phyloP scores from a whole-genome alignment of 2,329 filamentous ascomycete species.

The Dothistroma septosporum region DNA sequence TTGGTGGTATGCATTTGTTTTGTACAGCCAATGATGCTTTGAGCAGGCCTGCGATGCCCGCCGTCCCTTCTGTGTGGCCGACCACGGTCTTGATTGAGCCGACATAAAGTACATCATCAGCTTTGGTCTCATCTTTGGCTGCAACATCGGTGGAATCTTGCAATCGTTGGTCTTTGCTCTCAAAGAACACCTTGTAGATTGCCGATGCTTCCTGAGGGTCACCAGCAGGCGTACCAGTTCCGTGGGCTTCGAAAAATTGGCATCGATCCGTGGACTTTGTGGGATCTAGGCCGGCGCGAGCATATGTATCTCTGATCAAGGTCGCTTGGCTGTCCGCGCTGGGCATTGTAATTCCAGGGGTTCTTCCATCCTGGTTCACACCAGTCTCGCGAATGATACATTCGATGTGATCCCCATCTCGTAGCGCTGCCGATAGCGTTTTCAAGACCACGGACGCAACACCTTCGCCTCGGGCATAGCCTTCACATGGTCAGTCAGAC shows the following conservation, averaged over 20 bases:
- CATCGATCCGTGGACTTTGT: conserved; percentile 36
- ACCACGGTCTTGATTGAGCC: conserved; percentile 24
- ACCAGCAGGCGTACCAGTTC: conserved; percentile 27
- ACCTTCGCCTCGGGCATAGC: conserved; percentile 54
- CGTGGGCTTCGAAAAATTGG: conserved; percentile 30
- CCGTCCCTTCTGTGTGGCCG: conserved; percentile 17
- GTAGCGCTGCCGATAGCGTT: conserved; percentile 45
- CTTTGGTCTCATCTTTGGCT: no score
- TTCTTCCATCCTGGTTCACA: conserved; percentile 38
- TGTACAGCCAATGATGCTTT: conserved; percentile 24
- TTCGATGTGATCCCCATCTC: conserved; percentile 45
- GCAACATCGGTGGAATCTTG: no score
- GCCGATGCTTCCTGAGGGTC: conserved; percentile 13
- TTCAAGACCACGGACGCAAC: conserved; percentile 52
- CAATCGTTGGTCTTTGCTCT: background rate
- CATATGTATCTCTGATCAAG: conserved; percentile 38
- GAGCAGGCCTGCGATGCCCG: conserved; percentile 17
- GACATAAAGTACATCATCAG: background rate
- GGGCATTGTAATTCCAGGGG: conserved; percentile 40
- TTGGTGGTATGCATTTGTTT: conserved; percentile 15
- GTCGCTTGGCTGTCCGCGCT: conserved; percentile 35
- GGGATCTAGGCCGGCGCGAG: conserved; percentile 33
- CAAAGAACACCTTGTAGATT: conserved; percentile 1
- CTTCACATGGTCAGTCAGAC: conserved; percentile 31
- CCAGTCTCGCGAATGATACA: conserved; percentile 37